These are phyloP conservation scores for Allium fistulosum DNA, from an alignment of 106 monocot genomes.

Conservation along the genomic window DNA sequence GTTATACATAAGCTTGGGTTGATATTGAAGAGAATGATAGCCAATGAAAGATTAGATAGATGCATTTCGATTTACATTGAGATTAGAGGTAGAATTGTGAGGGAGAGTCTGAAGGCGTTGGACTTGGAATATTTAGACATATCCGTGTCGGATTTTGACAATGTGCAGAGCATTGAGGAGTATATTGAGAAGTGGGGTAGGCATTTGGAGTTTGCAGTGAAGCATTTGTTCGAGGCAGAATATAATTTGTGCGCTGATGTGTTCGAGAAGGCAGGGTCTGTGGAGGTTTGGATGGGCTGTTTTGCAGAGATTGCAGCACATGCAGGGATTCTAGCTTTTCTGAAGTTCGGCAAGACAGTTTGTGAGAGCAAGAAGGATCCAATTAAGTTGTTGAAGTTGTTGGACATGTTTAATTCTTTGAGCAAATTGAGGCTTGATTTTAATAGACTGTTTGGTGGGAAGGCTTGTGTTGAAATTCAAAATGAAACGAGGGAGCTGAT, in stretches of 20 bases:
- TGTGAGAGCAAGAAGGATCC: constrained; percentile 86
- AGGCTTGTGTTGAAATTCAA: constrained; percentile 68
- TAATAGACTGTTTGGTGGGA: constrained; percentile 72
- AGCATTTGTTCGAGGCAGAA: constrained; percentile 81
- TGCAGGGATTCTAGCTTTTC: constrained; percentile 64
- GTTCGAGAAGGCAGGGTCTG: constrained; percentile 29
- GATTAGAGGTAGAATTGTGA: constrained; percentile 41
- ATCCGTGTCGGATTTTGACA: constrained; percentile 19
- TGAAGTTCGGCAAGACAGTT: constrained; percentile 53
- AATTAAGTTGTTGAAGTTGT: constrained; percentile 76
- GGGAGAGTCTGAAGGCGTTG: constrained; percentile 44
- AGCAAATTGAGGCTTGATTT: constrained; percentile 77
- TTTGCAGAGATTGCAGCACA: constrained; percentile 68
- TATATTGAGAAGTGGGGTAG: constrained; percentile 56
- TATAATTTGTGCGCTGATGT: constrained; percentile 65
- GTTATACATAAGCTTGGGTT: constrained; percentile 35
- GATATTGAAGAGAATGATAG: constrained; percentile 50
- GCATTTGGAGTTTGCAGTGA: constrained; percentile 78
- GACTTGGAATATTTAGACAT: constrained; percentile 61
- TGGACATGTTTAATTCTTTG: constrained; percentile 73
- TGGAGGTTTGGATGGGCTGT: constrained; percentile 40
- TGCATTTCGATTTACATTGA: constrained; percentile 46
- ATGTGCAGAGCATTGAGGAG: constrained; percentile 53
- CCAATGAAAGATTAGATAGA: constrained; percentile 35
- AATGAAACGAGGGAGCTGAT: constrained; percentile 74